A percentile compares a stretch with the other conserved stretches of the same genome.
These are phyloP conservation scores for Sporothrix mexicana DNA, from an alignment of 2,329 filamentous ascomycete genomes.

Conservation along the genomic window DNA sequence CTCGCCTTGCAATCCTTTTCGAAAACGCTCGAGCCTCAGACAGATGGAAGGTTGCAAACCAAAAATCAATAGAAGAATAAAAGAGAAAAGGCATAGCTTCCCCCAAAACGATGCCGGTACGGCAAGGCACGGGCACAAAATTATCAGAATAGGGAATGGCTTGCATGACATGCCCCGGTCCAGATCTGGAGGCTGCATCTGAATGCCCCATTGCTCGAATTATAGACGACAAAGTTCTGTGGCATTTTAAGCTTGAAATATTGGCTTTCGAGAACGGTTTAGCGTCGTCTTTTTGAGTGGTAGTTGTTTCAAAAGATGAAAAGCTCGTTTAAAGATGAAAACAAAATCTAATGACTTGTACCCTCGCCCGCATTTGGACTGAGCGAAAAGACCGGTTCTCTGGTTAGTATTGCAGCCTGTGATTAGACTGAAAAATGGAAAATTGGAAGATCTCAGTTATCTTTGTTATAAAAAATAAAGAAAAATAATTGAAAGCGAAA, in stretches of 20 bases:
- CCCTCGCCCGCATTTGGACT: not conserved
- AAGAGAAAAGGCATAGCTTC: not conserved
- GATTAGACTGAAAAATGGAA: too few relatives aligned
- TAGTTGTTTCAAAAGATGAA: not conserved
- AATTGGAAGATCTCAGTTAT: too few relatives aligned
- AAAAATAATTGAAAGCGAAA: too few relatives aligned
- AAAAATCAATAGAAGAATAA: not conserved
- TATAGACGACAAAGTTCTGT: not conserved
- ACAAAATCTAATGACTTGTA: not conserved
- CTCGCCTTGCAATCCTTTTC: not conserved
- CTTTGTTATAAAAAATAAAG: too few relatives aligned
- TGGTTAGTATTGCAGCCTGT: too few relatives aligned
- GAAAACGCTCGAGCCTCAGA: not conserved
- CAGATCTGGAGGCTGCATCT: not conserved
- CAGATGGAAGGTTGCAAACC: not conserved
- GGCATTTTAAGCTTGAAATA: conserved; percentile 10
- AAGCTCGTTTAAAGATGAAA: not conserved
- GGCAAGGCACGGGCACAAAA: conserved; percentile 6
- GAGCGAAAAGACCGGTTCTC: too few relatives aligned
- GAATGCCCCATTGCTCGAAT: not conserved
- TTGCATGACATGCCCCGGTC: not conserved
- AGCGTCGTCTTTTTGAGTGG: not conserved
- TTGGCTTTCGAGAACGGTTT: not conserved
- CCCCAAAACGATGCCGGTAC: not conserved
- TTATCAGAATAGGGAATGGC: not conserved